Conservation (phyloP, 73 alveolate genomes). For the Paramecium caudatum region DNA sequence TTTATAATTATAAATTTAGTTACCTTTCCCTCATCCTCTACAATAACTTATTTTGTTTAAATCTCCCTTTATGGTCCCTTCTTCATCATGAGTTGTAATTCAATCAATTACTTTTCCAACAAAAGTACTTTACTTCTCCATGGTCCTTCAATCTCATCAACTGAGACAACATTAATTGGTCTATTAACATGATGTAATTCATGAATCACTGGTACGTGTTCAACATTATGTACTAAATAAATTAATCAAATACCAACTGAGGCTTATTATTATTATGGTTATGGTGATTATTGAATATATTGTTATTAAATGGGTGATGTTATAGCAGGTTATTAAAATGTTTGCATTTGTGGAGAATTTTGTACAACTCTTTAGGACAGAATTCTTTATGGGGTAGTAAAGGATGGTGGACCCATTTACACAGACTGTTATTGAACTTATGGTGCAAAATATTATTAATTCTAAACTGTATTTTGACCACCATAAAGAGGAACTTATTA, state of each 20-base stretch:
- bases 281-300: background rate
- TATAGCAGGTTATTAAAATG: too few species aligned
- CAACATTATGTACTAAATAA: conserved; percentile 52
- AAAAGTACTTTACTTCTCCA: conserved; percentile 57
- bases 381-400: background rate
- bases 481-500: too few species aligned
- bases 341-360: conserved; percentile 1
- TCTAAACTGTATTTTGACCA: too few species aligned
- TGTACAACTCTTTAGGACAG: background rate
- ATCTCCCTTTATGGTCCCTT: background rate
- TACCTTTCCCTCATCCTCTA: conserved; percentile 26
- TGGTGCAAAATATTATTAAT: too few species aligned
- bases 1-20: background rate
- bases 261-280: background rate
- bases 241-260: background rate
- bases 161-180: conserved; percentile 18
- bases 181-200: conserved; percentile 67
- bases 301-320: background rate
- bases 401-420: conserved; percentile 21
- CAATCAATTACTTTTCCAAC: conserved; percentile 37
- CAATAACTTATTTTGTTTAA: background rate
- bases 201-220: conserved; percentile 65
- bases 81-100: conserved; percentile 45
- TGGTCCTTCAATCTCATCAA: conserved; percentile 64
- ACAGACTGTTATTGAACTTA: too few species aligned